These are phyloP conservation scores for Graphilbum ipis-grandicollis DNA, from an alignment of 2,329 filamentous ascomycete genomes.

Conservation along the genomic window DNA sequence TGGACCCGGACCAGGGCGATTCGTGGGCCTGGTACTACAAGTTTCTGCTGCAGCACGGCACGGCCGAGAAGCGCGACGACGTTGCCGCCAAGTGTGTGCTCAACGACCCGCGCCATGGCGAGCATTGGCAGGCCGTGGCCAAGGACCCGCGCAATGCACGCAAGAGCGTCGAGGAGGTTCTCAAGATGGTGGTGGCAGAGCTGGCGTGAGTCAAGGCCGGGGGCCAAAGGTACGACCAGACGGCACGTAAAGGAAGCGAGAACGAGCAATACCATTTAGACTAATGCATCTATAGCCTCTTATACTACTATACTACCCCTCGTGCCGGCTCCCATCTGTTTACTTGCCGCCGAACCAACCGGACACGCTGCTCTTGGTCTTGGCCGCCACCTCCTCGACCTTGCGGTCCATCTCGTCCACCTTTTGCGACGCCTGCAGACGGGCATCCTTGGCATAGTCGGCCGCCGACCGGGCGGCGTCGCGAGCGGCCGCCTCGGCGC, in stretches of 20 bases:
- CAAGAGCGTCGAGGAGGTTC: constrained; percentile 59
- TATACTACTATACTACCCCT: too few relatives aligned
- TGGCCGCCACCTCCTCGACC: constrained; percentile 58
- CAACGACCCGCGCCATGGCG: constrained; percentile 81
- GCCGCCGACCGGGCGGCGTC: constrained; percentile 44
- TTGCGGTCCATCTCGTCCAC: constrained; percentile 71
- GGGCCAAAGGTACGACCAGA: too few relatives aligned
- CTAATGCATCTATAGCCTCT: too few relatives aligned
- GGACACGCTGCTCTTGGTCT: constrained; percentile 71
- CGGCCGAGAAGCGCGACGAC: constrained; percentile 78
- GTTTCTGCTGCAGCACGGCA: constrained; percentile 83
- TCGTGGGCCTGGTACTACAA: constrained; percentile 98
- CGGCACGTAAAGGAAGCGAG: too few relatives aligned
- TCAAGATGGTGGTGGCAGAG: constrained; percentile 57
- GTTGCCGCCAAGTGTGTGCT: constrained; percentile 64
- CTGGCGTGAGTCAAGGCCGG: constrained; percentile 8
- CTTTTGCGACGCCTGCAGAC: constrained; percentile 49
- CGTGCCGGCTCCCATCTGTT: neutral
- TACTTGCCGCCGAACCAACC: constrained; percentile 66
- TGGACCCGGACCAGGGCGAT: constrained; percentile 78
- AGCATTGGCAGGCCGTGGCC: constrained; percentile 71
- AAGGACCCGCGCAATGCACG: constrained; percentile 74
- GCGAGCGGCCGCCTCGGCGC: constrained; percentile 36
- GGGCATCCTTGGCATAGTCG: constrained; percentile 43
- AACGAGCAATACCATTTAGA: too few relatives aligned